These are phyloP conservation scores for Penicillium longicatenatum DNA, from an alignment of 495 filamentous ascomycete species.

Conservation along the genomic window DNA sequence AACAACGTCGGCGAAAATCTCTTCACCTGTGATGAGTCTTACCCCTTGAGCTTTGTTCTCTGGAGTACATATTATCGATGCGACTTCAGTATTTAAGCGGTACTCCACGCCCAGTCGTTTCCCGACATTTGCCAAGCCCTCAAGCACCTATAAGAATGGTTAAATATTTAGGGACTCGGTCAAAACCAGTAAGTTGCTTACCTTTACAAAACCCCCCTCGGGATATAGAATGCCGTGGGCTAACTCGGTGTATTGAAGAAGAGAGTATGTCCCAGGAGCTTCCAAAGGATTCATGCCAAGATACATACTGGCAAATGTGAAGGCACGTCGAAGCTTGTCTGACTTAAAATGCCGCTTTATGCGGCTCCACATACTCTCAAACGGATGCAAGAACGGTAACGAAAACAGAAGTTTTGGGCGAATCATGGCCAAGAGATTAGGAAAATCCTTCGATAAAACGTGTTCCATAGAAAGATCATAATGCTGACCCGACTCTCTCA, in stretches of 20 bases:
- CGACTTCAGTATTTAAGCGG: conserved; percentile 54
- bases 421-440: conserved; percentile 51
- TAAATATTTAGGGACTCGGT: not conserved
- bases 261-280: conserved; percentile 69
- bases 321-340: conserved; percentile 63
- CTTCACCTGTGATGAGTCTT: conserved; percentile 50
- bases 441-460: conserved; percentile 66
- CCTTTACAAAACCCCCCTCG: conserved; percentile 61
- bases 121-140: conserved; percentile 57
- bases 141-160: conserved; percentile 42
- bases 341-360: conserved; percentile 64
- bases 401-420: conserved; percentile 52
- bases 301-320: conserved; percentile 77
- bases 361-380: conserved; percentile 62
- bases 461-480: conserved; percentile 63
- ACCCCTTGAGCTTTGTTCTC: conserved; percentile 58
- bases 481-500: conserved; percentile 63
- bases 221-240: conserved; percentile 77
- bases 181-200: not conserved
- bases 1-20: conserved; percentile 59
- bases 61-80: conserved; percentile 43
- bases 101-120: conserved; percentile 58
- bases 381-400: conserved; percentile 60
- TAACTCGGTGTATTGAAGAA: conserved; percentile 72
- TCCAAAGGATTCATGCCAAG: conserved; percentile 76